phyloP scores from a whole-genome alignment of 768 basidiomycete species.

The Hortiboletus campestris region DNA sequence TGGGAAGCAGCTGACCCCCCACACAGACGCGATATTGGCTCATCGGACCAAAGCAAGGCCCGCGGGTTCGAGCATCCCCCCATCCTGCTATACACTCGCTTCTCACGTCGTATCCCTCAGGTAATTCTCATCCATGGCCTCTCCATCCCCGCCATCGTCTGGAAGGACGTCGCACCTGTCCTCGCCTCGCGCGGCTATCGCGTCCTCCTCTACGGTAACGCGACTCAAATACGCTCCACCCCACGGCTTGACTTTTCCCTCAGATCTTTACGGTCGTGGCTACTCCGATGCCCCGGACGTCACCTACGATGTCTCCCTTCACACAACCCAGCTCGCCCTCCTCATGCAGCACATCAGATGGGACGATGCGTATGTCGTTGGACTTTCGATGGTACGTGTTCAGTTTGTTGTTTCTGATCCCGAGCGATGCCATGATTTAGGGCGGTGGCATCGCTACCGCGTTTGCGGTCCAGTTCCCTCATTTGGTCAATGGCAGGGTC shows the following conservation, averaged over 20 bases:
- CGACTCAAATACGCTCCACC: background rate
- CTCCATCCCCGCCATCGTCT: slow-evolving; percentile 72
- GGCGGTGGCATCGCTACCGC: slow-evolving; percentile 74
- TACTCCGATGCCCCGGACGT: slow-evolving; percentile 79
- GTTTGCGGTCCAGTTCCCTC: slow-evolving; percentile 69
- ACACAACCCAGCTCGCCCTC: slow-evolving; percentile 77
- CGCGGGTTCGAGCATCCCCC: slow-evolving; percentile 45
- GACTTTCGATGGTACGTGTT: slow-evolving; percentile 67
- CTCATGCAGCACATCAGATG: slow-evolving; percentile 78
- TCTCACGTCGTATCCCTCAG: slow-evolving; percentile 35
- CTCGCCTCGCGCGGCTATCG: slow-evolving; percentile 65
- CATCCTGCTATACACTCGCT: background rate
- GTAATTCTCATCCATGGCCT: slow-evolving; percentile 77
- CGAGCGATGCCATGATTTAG: slow-evolving; percentile 36
- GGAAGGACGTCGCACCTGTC: slow-evolving; percentile 70
- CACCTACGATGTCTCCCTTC: slow-evolving; percentile 62
- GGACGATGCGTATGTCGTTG: slow-evolving; percentile 62
- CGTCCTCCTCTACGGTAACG: slow-evolving; percentile 70
- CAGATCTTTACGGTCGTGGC: slow-evolving; percentile 80
- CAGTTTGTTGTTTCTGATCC: background rate
- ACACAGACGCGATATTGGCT: slow-evolving; percentile 73
- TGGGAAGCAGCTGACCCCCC: background rate
- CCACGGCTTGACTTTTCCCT: background rate
- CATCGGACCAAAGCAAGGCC: slow-evolving; percentile 65
- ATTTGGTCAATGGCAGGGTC: slow-evolving; percentile 63